phyloP scores from a whole-genome alignment of 2,329 filamentous ascomycete species.

The Botrytis paeoniae region DNA sequence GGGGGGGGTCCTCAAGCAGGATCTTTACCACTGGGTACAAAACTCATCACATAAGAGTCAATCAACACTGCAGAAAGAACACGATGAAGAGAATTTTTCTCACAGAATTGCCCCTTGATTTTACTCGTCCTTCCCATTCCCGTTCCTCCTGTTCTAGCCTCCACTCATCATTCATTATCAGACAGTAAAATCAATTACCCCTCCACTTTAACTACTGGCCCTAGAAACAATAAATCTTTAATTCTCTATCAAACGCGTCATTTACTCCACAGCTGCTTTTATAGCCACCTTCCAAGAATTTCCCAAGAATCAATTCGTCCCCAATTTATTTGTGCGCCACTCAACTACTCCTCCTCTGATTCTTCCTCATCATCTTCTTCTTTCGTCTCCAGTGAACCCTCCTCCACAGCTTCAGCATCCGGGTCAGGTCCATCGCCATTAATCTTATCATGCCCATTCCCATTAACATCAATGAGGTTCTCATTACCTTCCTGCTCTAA shows the following conservation, averaged over 20 bases:
- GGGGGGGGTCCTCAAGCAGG: too few relatives aligned
- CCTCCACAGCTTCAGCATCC: constrained; percentile 27
- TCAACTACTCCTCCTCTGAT: constrained; percentile 7
- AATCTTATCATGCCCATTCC: constrained; percentile 20
- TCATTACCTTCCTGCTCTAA: constrained; percentile 67
- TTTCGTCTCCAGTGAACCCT: constrained; percentile 18
- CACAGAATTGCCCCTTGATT: neutral
- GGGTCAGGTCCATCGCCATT: constrained; percentile 30
- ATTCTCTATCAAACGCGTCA: neutral
- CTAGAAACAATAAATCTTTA: neutral
- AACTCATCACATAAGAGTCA: neutral
- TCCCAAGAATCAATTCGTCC: neutral
- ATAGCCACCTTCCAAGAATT: neutral
- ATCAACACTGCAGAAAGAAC: neutral
- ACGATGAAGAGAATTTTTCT: neutral
- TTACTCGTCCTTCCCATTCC: neutral
- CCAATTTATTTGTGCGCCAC: neutral
- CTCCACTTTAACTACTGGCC: neutral
- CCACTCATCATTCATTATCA: neutral
- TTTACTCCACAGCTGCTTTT: neutral
- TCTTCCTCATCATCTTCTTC: constrained; percentile 12
- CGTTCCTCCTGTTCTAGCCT: neutral
- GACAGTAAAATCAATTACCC: neutral
- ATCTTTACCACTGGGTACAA: neutral
- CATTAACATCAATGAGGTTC: constrained; percentile 35